phyloP scores from a whole-genome alignment of 164 flowering plant genomes.

The Kingdonia uniflora region DNA sequence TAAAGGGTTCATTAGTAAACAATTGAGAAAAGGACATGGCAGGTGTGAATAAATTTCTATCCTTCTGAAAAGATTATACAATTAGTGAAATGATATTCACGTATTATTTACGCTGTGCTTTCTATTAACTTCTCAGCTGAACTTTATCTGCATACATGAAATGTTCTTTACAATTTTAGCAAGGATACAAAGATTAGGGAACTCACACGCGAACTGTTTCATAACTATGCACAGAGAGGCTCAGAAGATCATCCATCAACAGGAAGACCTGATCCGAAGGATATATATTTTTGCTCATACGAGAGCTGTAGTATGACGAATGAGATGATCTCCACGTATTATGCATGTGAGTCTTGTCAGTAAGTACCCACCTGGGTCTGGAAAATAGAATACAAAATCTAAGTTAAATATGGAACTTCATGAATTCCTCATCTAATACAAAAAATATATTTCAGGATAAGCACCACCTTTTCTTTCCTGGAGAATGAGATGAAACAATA shows the following conservation, averaged over 20 bases:
- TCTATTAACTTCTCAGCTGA: no score
- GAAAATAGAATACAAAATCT: slow-evolving; percentile 1
- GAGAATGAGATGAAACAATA: slow-evolving; percentile 59
- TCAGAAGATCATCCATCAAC: slow-evolving; percentile 77
- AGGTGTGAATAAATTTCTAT: no score
- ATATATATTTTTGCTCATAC: slow-evolving; percentile 38
- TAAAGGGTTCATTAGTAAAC: no score
- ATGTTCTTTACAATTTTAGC: background rate
- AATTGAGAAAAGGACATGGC: no score
- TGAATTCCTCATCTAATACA: slow-evolving; percentile 4
- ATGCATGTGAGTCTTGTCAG: slow-evolving; percentile 94
- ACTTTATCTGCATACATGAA: no score
- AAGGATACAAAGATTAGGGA: background rate
- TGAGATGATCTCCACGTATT: slow-evolving; percentile 97
- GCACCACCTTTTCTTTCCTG: slow-evolving; percentile 75
- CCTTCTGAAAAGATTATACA: no score
- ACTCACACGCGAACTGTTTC: slow-evolving; percentile 93
- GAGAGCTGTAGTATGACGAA: slow-evolving; percentile 79
- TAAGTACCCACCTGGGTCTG: slow-evolving; percentile 96
- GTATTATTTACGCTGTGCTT: no score
- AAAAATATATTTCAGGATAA: slow-evolving; percentile 1
- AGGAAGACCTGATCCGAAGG: slow-evolving; percentile 55
- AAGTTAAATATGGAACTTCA: background rate
- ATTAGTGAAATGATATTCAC: no score
- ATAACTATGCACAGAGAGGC: slow-evolving; percentile 73